Base-by-base conservation (phyloP, 2,329 filamentous ascomycete genomes). In the Grosmannia penicillata region DNA sequence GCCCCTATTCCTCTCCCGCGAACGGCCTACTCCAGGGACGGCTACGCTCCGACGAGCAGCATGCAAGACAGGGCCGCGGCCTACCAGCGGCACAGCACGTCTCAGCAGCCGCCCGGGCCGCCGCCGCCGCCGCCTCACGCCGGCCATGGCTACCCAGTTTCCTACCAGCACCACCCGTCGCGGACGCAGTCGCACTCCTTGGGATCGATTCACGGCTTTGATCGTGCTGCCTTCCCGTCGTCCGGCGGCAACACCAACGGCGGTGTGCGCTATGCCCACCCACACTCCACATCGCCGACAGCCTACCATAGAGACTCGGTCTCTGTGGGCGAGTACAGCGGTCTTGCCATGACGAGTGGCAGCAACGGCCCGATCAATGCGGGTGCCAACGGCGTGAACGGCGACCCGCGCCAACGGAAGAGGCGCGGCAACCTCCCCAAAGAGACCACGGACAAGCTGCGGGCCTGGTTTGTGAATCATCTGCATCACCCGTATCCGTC, bases 391-490 rank as follows among this genome's bases (percentile, higher is more conserved):
- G 55, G 54, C 8, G 47, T 58, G 38, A 54, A 52, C 15, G 58
- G 53, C 3, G 68, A 71, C 40, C 59, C 52, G 42, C 72, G 69
- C 53, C 66, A 66, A 47, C 61, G 72, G 24, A 78, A 75, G 54
- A 68, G 85, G 37, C 70, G 86, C 28, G 86, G 86, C 2, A 94
- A 94, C 51, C 65, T 94, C 4, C 86, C 86, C n/a, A 93, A 93
- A 53, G 81, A 86, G 39, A 83, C 84, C 0, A 94, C 85, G 0
- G 82, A 87, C 53, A 78, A 82, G 47, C 65, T 94, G 29, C 74
- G 82, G 38, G 65, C 72, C 1, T 94, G 86, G 86, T 87, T 93
- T 47, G 59, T 77, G 37, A 67, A 68, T n/a, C 81, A 91, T 55
- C 58, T 86, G 8, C 66, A 76, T 43, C 84, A 91, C 51, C 84